phyloP scores from a whole-genome alignment of 1,139 yeast genomes.

The Ogataea hybrid region DNA sequence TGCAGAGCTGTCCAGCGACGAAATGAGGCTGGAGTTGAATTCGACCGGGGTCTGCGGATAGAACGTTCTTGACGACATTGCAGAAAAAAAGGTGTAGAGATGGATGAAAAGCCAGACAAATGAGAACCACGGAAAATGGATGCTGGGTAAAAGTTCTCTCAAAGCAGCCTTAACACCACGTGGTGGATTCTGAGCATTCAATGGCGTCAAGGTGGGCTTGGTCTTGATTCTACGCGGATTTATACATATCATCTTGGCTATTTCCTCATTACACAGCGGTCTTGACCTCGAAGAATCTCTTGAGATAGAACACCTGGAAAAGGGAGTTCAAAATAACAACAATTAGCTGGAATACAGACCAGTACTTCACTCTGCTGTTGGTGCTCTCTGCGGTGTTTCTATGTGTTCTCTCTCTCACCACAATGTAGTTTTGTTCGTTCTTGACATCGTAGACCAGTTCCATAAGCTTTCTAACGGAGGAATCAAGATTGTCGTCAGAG shows the following conservation, averaged over 20 bases:
- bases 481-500: constrained; percentile 77
- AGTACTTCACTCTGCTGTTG: constrained; percentile 95
- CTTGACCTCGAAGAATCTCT: constrained; percentile 93
- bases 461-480: constrained; percentile 73
- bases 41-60: constrained; percentile 75
- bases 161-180: too few relatives aligned
- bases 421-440: constrained; percentile 91
- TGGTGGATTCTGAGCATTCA: too few relatives aligned
- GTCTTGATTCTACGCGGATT: neutral
- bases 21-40: constrained; percentile 64
- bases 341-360: constrained; percentile 89
- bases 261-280: constrained; percentile 38
- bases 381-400: constrained; percentile 98
- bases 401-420: constrained; percentile 94
- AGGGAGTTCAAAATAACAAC: constrained; percentile 85
- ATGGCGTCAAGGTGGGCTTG: too few relatives aligned
- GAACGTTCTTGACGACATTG: constrained; percentile 49
- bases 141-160: too few relatives aligned
- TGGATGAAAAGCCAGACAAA: neutral
- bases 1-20: constrained; percentile 61
- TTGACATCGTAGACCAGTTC: constrained; percentile 82
- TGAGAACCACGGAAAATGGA: too few relatives aligned
- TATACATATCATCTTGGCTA: neutral
- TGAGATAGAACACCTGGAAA: constrained; percentile 91
- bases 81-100: constrained; percentile 8